These are phyloP conservation scores for Lachancea kluyveri DNA, from an alignment of 805 yeast species.

Conservation along the genomic window DNA sequence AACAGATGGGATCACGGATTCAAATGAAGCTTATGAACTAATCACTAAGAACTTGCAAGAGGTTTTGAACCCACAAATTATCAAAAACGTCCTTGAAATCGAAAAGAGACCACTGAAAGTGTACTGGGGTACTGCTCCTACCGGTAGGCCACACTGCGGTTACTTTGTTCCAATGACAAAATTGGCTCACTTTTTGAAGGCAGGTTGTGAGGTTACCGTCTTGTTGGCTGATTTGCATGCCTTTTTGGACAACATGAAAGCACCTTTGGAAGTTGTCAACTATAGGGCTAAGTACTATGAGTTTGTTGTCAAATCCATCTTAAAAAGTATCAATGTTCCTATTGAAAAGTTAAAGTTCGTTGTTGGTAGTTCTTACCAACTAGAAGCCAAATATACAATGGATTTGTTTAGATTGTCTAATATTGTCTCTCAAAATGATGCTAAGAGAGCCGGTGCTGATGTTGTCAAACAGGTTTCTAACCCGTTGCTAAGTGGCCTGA, in stretches of 20 bases:
- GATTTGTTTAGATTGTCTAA: slow-evolving; percentile 86
- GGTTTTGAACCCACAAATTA: slow-evolving; percentile 80
- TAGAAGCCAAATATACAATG: slow-evolving; percentile 69
- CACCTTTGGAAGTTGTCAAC: slow-evolving; percentile 85
- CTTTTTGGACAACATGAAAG: slow-evolving; percentile 96
- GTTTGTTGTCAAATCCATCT: slow-evolving; percentile 72
- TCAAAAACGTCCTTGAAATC: slow-evolving; percentile 73
- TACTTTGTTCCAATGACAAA: slow-evolving; percentile 98
- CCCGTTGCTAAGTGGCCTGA: slow-evolving; percentile 87
- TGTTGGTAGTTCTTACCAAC: slow-evolving; percentile 87
- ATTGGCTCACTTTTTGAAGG: slow-evolving; percentile 87
- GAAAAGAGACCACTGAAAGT: slow-evolving; percentile 77
- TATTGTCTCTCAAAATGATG: slow-evolving; percentile 86
- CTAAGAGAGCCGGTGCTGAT: slow-evolving; percentile 98
- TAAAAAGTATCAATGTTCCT: slow-evolving; percentile 83
- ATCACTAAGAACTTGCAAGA: slow-evolving; percentile 89
- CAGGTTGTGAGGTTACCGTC: slow-evolving; percentile 92
- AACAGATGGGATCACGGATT: too few species aligned
- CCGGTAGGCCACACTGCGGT: slow-evolving; percentile 98
- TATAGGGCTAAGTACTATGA: slow-evolving; percentile 90
- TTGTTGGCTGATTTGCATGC: slow-evolving; percentile 95
- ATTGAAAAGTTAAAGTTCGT: slow-evolving; percentile 81
- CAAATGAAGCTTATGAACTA: slow-evolving; percentile 60
- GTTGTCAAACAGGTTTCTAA: slow-evolving; percentile 96
- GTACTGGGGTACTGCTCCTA: slow-evolving; percentile 99